Evolutionary conservation across 345 rosid genomes (phyloP).

Genomic region (Salix suchowensis): DNA sequence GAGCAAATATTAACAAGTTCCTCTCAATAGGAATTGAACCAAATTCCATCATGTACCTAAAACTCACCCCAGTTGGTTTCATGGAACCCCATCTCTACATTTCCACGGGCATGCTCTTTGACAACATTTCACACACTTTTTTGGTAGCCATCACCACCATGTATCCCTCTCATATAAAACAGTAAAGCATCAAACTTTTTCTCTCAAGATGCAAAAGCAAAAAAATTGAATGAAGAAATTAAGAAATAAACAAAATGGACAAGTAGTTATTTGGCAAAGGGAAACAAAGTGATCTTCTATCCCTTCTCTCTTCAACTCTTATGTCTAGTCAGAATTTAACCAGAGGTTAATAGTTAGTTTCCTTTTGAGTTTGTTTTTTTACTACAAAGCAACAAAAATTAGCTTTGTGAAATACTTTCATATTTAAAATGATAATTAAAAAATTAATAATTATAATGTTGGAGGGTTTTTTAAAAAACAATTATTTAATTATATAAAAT

Average conservation of each 20-base stretch:
- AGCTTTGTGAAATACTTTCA: too few relatives aligned
- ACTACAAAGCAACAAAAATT: too few relatives aligned
- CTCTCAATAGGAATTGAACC: slow-evolving; percentile 52
- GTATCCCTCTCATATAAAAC: neutral
- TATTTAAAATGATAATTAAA: too few relatives aligned
- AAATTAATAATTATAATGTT: too few relatives aligned
- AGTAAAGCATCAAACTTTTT: neutral
- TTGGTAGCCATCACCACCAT: slow-evolving; percentile 58
- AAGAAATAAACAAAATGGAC: neutral
- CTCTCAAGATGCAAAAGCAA: neutral
- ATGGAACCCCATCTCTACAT: slow-evolving; percentile 70
- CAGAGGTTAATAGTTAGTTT: neutral
- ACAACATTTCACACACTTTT: slow-evolving; percentile 47
- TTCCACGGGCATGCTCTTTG: slow-evolving; percentile 69
- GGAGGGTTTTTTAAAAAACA: too few relatives aligned
- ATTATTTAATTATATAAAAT: too few relatives aligned
- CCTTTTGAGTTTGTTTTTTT: neutral
- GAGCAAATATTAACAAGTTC: slow-evolving; percentile 72
- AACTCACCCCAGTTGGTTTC: slow-evolving; percentile 90
- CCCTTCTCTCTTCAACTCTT: neutral
- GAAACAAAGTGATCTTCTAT: neutral
- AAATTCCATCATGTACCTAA: slow-evolving; percentile 94
- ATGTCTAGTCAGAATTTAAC: neutral
- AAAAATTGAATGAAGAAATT: too few relatives aligned
- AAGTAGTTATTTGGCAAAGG: neutral